Evolutionary conservation across 2,329 filamentous ascomycete species (phyloP).

Genomic region (Zasmidium angulare): DNA sequence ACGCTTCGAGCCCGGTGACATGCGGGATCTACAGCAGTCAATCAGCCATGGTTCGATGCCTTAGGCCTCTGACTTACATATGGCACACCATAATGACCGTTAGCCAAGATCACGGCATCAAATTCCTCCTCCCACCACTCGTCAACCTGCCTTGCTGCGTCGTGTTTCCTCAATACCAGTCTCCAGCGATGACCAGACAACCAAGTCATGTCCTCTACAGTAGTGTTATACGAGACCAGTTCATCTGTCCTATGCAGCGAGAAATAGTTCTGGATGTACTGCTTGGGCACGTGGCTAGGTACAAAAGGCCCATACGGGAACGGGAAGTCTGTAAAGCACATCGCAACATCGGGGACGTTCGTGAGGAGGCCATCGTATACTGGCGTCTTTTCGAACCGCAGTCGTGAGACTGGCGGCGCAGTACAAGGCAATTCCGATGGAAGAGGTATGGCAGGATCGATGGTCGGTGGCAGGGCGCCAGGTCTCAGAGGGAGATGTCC

Average conservation of each 20-base stretch:
- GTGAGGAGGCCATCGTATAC: constrained; percentile 56
- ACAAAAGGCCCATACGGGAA: constrained; percentile 59
- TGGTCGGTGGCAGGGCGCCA: constrained; percentile 46
- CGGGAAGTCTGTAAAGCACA: constrained; percentile 55
- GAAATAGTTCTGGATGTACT: constrained; percentile 59
- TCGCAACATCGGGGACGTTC: constrained; percentile 58
- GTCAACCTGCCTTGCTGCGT: constrained; percentile 46
- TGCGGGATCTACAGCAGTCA: constrained; percentile 36
- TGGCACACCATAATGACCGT: constrained; percentile 36
- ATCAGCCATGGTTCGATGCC: background rate
- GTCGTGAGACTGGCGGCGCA: constrained; percentile 44
- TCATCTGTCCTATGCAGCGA: constrained; percentile 50
- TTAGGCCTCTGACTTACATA: constrained; percentile 11
- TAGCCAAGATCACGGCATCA: constrained; percentile 38
- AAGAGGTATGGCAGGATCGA: constrained; percentile 49
- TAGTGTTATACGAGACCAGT: constrained; percentile 51
- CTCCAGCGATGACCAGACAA: constrained; percentile 44
- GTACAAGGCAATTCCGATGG: constrained; percentile 45
- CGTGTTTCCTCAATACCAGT: constrained; percentile 50
- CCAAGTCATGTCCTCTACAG: constrained; percentile 51
- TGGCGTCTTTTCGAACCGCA: constrained; percentile 51
- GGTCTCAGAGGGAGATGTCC: constrained; percentile 39
- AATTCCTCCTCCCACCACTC: constrained; percentile 57
- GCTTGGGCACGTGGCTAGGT: constrained; percentile 55
- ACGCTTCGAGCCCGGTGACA: constrained; percentile 53